Evolutionary conservation across 345 rosid genomes (phyloP), one percentile per base, ranked within the genome.

Genomic region (Theobroma cacao): DNA sequence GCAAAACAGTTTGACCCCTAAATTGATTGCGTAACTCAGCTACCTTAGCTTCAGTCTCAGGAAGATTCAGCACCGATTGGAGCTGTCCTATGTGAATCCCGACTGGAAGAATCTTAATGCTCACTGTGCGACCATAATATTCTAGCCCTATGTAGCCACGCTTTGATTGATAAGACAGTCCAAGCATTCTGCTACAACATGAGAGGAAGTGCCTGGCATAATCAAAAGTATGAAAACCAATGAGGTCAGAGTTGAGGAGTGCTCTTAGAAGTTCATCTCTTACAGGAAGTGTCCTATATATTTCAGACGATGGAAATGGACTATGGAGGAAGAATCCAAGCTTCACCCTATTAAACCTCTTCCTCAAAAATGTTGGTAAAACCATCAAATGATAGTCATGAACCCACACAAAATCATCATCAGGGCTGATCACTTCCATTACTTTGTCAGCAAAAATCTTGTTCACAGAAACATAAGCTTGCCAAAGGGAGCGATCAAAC

Each of bases 381-480:
- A 93, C 97, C 97, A 94, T 93, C 83, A 94, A 82, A 86, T 94
- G 98, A 84, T 94, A 94, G 80, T 94, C 98, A 78, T 94, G 98
- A 79, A 94, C 92, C 98, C 98, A 94, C 38, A 91, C 98, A 58
- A 78, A 94, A 82, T 94, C 98, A 79, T 94, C 98, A 13, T 94
- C 98, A 50, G 98, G 98, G 80, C 77, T 93, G 53, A 94, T 94
- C 72, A 93, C 98, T 83, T 94, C 97, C 97, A 89, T 94, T 11
- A 94, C 96, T 83, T 91, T 94, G 81, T 94, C 98, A 0, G 98
- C 98, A 79, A 94, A 94, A 58, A 93, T 93, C 91, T 94, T 94
- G 87, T 94, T 93, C 71, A 90, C 98, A 5, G 98, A 91, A 74
- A 95, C 91, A 82, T 93, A 95, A 38, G 98, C 92, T 80, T 91